These are phyloP conservation scores for Cordia subcordata DNA, from an alignment of 257 asterid genomes.

Conservation along the genomic window DNA sequence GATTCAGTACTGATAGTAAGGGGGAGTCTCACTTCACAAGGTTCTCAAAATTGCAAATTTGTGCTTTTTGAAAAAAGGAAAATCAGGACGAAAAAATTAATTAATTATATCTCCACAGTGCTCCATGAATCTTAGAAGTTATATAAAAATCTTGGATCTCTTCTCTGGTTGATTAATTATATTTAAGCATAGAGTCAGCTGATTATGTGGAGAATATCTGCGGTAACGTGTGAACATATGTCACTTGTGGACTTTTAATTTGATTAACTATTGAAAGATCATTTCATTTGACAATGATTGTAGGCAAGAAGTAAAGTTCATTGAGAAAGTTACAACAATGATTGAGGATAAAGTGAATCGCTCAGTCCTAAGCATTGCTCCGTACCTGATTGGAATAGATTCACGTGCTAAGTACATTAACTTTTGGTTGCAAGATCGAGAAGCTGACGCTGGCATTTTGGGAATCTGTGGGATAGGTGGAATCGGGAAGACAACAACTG, in stretches of 20 bases:
- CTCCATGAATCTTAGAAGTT: too few species aligned
- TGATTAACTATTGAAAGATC: neutral
- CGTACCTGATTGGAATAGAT: slow-evolving; percentile 17
- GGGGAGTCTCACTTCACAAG: too few species aligned
- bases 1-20: too few species aligned
- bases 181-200: neutral
- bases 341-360: slow-evolving; percentile 7
- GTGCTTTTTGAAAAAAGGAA: too few species aligned
- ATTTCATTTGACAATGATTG: neutral
- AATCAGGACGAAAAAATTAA: too few species aligned
- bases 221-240: neutral
- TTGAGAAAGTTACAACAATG: slow-evolving; percentile 10
- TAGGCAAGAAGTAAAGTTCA: slow-evolving; percentile 14
- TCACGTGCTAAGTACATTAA: slow-evolving; percentile 5
- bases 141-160: too few species aligned
- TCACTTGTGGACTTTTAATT: neutral
- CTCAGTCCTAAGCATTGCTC: slow-evolving; percentile 11
- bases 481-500: slow-evolving; percentile 25
- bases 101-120: too few species aligned
- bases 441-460: neutral
- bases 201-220: neutral
- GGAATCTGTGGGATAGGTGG: slow-evolving; percentile 18
- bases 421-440: slow-evolving; percentile 14
- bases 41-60: too few species aligned
- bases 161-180: too few species aligned